These are phyloP conservation scores for Ceratobasidium sp. DNA, from an alignment of 1,284 basidiomycete genomes.

Conservation along the genomic window DNA sequence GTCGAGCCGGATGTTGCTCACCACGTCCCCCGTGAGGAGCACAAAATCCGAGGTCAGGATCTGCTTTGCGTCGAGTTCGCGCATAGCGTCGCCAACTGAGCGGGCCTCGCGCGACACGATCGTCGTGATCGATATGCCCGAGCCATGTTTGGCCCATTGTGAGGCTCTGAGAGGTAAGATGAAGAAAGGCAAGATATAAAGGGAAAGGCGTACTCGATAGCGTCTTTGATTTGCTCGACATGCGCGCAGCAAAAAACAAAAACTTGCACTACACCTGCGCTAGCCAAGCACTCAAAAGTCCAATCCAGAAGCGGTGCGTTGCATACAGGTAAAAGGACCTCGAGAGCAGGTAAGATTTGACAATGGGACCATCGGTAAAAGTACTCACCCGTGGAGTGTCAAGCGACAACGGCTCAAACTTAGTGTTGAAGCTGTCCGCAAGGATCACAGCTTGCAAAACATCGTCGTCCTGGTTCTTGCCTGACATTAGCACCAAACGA, in stretches of 20 bases:
- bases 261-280: slow-evolving; percentile 94
- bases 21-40: slow-evolving; percentile 92
- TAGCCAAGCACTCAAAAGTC: slow-evolving; percentile 93
- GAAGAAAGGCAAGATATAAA: slow-evolving; percentile 3
- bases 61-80: slow-evolving; percentile 94
- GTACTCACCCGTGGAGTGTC: slow-evolving; percentile 81
- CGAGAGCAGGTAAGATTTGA: slow-evolving; percentile 25
- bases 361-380: neutral
- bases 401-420: slow-evolving; percentile 88
- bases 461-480: slow-evolving; percentile 65
- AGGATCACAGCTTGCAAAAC: slow-evolving; percentile 91
- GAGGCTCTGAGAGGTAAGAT: slow-evolving; percentile 65
- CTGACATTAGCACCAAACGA: too few relatives aligned
- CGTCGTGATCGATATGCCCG: slow-evolving; percentile 86
- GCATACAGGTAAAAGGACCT: slow-evolving; percentile 94
- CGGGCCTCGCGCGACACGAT: slow-evolving; percentile 89
- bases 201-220: slow-evolving; percentile 68
- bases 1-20: slow-evolving; percentile 92
- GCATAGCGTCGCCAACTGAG: slow-evolving; percentile 94
- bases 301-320: slow-evolving; percentile 93
- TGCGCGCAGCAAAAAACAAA: slow-evolving; percentile 93
- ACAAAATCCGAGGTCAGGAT: slow-evolving; percentile 94
- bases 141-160: slow-evolving; percentile 79
- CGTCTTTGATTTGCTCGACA: slow-evolving; percentile 81
- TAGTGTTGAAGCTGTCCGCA: slow-evolving; percentile 94